Evolutionary conservation across 2,329 filamentous ascomycete species (phyloP), one percentile per base, ranked within the genome.

Genomic region (Pestalotiopsis sp.): DNA sequence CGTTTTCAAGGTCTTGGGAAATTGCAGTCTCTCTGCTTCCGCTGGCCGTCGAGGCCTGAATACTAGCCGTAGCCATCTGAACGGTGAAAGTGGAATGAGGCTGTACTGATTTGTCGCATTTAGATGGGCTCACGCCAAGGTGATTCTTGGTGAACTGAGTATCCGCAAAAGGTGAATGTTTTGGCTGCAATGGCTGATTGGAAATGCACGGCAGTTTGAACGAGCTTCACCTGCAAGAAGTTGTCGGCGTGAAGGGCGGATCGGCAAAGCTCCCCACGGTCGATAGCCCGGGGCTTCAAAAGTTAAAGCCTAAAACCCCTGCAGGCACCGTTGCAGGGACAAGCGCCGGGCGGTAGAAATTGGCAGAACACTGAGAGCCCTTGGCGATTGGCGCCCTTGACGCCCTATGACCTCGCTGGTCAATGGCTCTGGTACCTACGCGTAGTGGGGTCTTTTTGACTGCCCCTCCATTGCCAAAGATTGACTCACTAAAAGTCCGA

Each of bases 1-100:
- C 86, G 68, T 89, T 81, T 5, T 83, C 84, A 35, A 82, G 80
- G 20, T 62, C 67, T 14, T 67, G 63, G 14, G 44, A 20, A 44
- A 56, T 64, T 44, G 38, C 35, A 24, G 38, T 11, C 61, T n/a
- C 61, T 39, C 40, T 57, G 63, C 26, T 22, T 13, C 40, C 44
- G 14, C 63, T 56, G 64, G 55, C 13, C 65, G 72, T 69, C 9
- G 68, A 68, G 62, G 70, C 38, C 52, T 66, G 66, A 64, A 44
- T 67, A 66, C 70, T 67, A 65, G 30, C 30, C 30, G 70, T 75
- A 76, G 74, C 72, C 75, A 77, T 77, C 57, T 44, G 70, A 70
- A 68, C 69, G 68, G 55, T 66, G 68, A 68, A 68, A 71, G 64
- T 68, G 66, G 17, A 63, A 63, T 56, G 63, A 59, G 67, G 61